Conservation (phyloP, 768 basidiomycete species). For the Tulasnella sp. region DNA sequence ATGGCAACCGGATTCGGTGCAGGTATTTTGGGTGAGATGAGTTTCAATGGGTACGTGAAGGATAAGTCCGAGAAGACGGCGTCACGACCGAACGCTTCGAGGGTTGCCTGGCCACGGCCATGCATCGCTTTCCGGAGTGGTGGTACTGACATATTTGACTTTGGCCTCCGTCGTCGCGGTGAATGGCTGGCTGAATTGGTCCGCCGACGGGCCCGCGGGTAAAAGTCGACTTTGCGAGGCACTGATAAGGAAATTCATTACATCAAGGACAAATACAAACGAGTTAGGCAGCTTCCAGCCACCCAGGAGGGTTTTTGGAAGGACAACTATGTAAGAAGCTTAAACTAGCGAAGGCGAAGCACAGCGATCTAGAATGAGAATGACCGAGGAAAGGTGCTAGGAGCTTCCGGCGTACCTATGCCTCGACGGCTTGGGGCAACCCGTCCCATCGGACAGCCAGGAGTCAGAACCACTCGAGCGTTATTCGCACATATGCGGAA, state of each 20-base stretch:
- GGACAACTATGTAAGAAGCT: not conserved
- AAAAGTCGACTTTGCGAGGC: not conserved
- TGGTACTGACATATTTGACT: not conserved
- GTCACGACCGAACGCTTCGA: conserved; percentile 46
- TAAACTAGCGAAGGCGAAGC: not conserved
- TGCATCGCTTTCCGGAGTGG: conserved; percentile 24
- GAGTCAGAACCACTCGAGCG: not conserved
- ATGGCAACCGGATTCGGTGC: conserved; percentile 53
- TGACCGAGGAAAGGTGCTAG: not conserved
- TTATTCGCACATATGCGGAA: not conserved
- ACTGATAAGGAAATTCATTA: not conserved
- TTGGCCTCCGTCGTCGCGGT: not conserved
- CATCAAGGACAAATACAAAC: conserved; percentile 4
- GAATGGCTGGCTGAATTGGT: not conserved
- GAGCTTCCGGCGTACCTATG: not conserved
- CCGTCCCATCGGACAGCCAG: not conserved
- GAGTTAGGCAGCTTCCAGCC: not conserved
- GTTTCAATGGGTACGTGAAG: conserved; percentile 82
- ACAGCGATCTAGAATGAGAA: not conserved
- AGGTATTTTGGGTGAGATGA: conserved; percentile 64
- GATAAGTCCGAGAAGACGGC: conserved; percentile 70
- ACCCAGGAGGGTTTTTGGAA: not conserved
- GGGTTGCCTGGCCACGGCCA: conserved; percentile 31
- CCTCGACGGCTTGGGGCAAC: not conserved
- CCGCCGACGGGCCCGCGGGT: conserved; percentile 5